Base-by-base conservation (phyloP, 176 grass and related monocot genomes). In the Tillandsia fasciculata region DNA sequence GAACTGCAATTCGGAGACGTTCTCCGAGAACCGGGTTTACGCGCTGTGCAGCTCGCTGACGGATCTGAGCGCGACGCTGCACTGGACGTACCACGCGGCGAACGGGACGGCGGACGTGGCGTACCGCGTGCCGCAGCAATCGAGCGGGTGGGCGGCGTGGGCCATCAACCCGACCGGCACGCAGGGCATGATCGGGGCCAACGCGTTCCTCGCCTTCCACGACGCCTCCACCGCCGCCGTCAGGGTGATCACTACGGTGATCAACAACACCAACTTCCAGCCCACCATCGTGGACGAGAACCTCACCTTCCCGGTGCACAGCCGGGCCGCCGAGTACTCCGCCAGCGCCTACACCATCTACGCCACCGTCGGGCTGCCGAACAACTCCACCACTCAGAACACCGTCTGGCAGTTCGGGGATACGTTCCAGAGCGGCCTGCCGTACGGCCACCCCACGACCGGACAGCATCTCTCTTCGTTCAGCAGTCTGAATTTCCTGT, bases 21-120 rank as follows among this genome's bases (percentile, higher is more conserved):
- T 63, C 76, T 53, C 79, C 0, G 42, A 64, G 1, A 68, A 72
- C 72, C 67, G 66, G 63, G 10, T 47, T 54, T 85, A 82, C 67
- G 4, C 72, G n/a, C 5, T 64, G 26, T 83, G 87, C 79, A 77
- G 8, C 68, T 50, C 52, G 26, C 80, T 90, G 4, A 18, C 51
- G 12, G 52, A 51, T 49, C 79, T 86, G 48, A 50, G 57, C 11
- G 69, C 76, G 51, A 80, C 76, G 59, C 64, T 90, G 22, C 83
- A 86, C 76, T 85, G 87, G 87, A 82, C 54, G 1, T 77, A 90
- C 69, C 49, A 80, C 67, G 15, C 76, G n/a, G n/a, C 49, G 3
- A 90, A 90, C 6, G 79, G 87, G 10, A 83, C 76, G 1, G 79
- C 68, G 7, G 83, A 80, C 66, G 48, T 90, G 20, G 87, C 79